Conservation (phyloP, 1,284 basidiomycete species). For the Trametes polyzona region DNA sequence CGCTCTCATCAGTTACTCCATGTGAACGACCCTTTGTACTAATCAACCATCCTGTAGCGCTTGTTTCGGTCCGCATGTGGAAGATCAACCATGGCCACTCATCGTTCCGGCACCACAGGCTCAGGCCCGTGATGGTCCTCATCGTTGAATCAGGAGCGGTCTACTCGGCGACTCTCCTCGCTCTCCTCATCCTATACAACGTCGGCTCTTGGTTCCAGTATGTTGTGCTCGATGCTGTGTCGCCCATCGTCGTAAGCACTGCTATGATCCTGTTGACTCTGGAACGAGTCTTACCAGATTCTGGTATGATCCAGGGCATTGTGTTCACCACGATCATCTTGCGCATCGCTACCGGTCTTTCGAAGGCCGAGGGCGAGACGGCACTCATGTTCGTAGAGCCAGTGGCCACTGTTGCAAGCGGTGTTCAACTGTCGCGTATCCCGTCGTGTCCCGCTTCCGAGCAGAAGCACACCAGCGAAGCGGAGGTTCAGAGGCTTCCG, state of each 20-base stretch:
- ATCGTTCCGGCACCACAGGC: constrained; percentile 18
- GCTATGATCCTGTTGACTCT: constrained; percentile 38
- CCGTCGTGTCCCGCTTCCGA: background rate
- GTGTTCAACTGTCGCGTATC: constrained; percentile 13
- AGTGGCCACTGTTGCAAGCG: background rate
- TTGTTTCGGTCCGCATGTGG: constrained; percentile 41
- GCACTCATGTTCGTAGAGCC: constrained; percentile 9
- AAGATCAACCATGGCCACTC: constrained; percentile 31
- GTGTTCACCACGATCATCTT: constrained; percentile 16
- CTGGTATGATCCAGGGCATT: constrained; percentile 9
- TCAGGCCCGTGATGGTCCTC: constrained; percentile 39
- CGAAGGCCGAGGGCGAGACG: constrained; percentile 14
- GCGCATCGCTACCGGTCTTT: constrained; percentile 15
- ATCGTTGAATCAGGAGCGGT: constrained; percentile 47
- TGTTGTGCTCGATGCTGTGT: constrained; percentile 43
- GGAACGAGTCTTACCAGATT: constrained; percentile 24
- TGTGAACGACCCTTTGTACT: no score
- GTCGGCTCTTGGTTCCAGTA: constrained; percentile 42
- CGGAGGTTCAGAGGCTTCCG: no score
- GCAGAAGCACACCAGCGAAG: no score
- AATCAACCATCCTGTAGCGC: constrained; percentile 16
- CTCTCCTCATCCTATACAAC: constrained; percentile 40
- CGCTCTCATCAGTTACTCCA: background rate
- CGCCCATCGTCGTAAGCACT: constrained; percentile 43
- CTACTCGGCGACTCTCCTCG: constrained; percentile 41